Conservation (phyloP, 2,329 filamentous ascomycete species). For the Cadophora malorum region DNA sequence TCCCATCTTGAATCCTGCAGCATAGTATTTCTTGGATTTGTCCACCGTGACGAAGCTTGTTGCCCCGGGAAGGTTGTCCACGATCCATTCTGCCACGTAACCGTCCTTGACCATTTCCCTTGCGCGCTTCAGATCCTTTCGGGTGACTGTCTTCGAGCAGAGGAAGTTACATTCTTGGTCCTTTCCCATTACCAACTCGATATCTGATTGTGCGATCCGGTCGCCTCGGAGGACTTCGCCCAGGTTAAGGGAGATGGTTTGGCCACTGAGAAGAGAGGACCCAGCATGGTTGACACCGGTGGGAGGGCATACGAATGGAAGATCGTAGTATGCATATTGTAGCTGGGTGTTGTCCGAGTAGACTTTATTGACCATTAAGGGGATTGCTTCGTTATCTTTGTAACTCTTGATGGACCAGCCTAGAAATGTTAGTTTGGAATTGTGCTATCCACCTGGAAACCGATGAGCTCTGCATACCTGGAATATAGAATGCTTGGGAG, state of each 20-base stretch:
- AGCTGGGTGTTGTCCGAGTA: conserved; percentile 89
- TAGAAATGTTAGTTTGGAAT: conserved; percentile 43
- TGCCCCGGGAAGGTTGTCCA: conserved; percentile 88
- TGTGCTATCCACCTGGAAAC: conserved; percentile 1
- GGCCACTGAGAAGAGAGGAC: conserved; percentile 73
- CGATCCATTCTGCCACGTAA: conserved; percentile 92
- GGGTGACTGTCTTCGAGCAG: conserved; percentile 71
- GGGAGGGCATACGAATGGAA: conserved; percentile 85
- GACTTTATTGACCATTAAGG: conserved; percentile 89
- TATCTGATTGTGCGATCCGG: conserved; percentile 83
- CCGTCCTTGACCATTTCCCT: conserved; percentile 76
- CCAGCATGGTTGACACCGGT: conserved; percentile 70
- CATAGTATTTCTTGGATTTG: conserved; percentile 85
- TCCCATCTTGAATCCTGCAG: conserved; percentile 87
- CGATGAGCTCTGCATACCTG: conserved; percentile 59
- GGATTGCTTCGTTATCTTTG: conserved; percentile 75
- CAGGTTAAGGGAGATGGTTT: conserved; percentile 81
- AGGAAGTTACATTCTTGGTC: conserved; percentile 76
- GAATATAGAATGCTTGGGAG: conserved; percentile 80
- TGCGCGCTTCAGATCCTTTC: conserved; percentile 69
- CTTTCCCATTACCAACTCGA: conserved; percentile 78
- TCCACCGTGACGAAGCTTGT: conserved; percentile 89
- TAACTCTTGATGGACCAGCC: conserved; percentile 88
- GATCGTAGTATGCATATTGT: conserved; percentile 90
- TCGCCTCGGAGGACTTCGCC: conserved; percentile 89